These are phyloP conservation scores for Spathaspora sp. DNA, from an alignment of 1,139 yeast genomes.

Conservation along the genomic window DNA sequence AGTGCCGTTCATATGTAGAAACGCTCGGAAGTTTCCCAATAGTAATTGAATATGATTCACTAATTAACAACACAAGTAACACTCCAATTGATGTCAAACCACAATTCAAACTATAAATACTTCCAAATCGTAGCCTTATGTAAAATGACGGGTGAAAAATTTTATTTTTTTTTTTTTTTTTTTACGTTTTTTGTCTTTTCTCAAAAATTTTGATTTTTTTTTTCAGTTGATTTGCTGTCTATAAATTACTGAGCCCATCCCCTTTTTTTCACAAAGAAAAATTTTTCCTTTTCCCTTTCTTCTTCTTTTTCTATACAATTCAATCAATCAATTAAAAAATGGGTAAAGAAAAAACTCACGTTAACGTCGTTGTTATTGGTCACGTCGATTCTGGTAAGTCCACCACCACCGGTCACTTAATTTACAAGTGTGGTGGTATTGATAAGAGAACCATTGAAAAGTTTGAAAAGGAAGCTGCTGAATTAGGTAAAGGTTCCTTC, in stretches of 20 bases:
- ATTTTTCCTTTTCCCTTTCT: conserved; percentile 8
- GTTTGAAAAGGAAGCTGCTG: conserved; percentile 99
- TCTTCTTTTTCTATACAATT: no score
- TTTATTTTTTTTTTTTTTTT: background rate
- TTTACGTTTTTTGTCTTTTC: background rate
- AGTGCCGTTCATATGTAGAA: no score
- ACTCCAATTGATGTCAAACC: no score
- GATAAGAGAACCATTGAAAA: conserved; percentile 98
- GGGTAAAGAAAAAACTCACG: conserved; percentile 97
- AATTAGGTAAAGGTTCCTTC: conserved; percentile 97
- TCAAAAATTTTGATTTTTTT: no score
- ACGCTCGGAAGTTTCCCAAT: no score
- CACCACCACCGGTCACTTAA: conserved; percentile 98
- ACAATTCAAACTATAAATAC: no score
- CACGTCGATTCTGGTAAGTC: conserved; percentile 98
- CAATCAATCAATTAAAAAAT: conserved; percentile 16
- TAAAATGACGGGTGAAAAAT: no score
- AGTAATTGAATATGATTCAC: no score
- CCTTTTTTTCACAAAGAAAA: conserved; percentile 3
- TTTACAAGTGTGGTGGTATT: conserved; percentile 90
- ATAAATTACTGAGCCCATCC: conserved; percentile 2
- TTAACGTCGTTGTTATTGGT: conserved; percentile 99
- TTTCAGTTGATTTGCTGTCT: no score
- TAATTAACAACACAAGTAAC: no score
- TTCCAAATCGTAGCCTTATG: no score